Percentiles rank a stretch among this genome's conserved stretches.
Conservation (phyloP, 2,329 filamentous ascomycete species). For the Dactylellina cionopaga region DNA sequence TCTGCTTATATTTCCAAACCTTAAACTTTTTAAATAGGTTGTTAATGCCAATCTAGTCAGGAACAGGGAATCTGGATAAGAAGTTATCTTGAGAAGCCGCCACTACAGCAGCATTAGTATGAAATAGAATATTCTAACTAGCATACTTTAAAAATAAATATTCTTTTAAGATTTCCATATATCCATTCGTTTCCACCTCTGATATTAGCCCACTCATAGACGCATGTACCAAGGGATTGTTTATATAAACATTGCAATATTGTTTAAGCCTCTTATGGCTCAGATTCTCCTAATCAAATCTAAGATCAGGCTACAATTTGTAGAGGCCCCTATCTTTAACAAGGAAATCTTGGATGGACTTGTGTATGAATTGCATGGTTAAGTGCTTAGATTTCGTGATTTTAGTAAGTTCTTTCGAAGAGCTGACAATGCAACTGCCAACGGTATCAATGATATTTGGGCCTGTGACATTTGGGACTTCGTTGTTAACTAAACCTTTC, state of each 20-base stretch:
- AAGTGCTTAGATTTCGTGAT: constrained; percentile 54
- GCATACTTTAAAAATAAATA: constrained; percentile 66
- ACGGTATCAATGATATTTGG: constrained; percentile 20
- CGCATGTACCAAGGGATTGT: background rate
- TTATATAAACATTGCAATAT: constrained; percentile 63
- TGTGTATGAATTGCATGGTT: constrained; percentile 60
- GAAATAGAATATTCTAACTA: constrained; percentile 61
- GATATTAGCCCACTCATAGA: constrained; percentile 16
- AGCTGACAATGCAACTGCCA: constrained; percentile 54
- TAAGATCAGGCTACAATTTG: constrained; percentile 39
- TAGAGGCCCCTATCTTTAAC: constrained; percentile 57
- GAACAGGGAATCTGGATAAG: constrained; percentile 57
- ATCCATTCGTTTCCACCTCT: constrained; percentile 52
- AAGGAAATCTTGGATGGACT: constrained; percentile 59
- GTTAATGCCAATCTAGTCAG: constrained; percentile 57
- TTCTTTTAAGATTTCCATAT: constrained; percentile 3
- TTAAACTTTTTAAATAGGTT: constrained; percentile 58
- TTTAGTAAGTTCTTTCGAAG: constrained; percentile 59
- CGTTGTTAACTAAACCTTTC: constrained; percentile 14
- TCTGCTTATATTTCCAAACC: constrained; percentile 55
- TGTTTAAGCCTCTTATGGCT: constrained; percentile 64
- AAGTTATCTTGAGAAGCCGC: constrained; percentile 58
- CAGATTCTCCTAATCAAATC: constrained; percentile 24
- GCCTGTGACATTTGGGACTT: constrained; percentile 16
- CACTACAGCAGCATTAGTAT: constrained; percentile 61